phyloP scores from a whole-genome alignment of 495 filamentous ascomycete genomes.

The Chlorociboria aeruginascens region DNA sequence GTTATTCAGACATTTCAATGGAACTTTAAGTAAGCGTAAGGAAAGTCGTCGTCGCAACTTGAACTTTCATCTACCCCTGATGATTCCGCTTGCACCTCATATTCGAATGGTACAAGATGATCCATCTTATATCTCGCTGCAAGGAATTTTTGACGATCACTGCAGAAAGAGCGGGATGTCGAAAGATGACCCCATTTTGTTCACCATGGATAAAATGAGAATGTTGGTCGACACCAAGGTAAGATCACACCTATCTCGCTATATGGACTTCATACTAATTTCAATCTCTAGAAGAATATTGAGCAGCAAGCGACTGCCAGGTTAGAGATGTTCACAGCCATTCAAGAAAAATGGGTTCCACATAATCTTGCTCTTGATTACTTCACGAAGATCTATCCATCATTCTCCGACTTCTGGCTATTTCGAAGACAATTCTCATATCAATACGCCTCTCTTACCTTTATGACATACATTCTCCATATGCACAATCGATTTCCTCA shows the following conservation, averaged over 20 bases:
- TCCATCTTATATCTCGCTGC: slow-evolving; percentile 83
- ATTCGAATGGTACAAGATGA: slow-evolving; percentile 93
- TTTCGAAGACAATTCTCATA: slow-evolving; percentile 95
- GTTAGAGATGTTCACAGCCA: slow-evolving; percentile 78
- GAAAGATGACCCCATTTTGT: slow-evolving; percentile 91
- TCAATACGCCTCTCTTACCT: slow-evolving; percentile 90
- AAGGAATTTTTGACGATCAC: slow-evolving; percentile 90
- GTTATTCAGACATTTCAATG: slow-evolving; percentile 97
- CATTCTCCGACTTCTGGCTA: slow-evolving; percentile 90
- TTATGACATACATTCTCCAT: slow-evolving; percentile 97
- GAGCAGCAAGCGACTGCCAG: slow-evolving; percentile 59
- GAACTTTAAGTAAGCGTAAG: slow-evolving; percentile 76
- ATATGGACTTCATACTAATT: slow-evolving; percentile 4
- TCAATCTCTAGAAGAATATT: slow-evolving; percentile 36
- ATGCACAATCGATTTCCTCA: slow-evolving; percentile 90
- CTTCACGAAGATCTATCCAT: slow-evolving; percentile 80
- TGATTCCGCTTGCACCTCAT: slow-evolving; percentile 87
- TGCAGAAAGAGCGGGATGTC: slow-evolving; percentile 73
- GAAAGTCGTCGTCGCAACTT: slow-evolving; percentile 88
- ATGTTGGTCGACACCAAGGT: slow-evolving; percentile 56
- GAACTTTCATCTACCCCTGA: slow-evolving; percentile 88
- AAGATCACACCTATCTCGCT: slow-evolving; percentile 10
- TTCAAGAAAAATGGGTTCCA: slow-evolving; percentile 85
- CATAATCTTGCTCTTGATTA: slow-evolving; percentile 71
- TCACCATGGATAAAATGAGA: slow-evolving; percentile 86